phyloP scores from a whole-genome alignment of 2,329 filamentous ascomycete species.

The Talaromyces islandicus region DNA sequence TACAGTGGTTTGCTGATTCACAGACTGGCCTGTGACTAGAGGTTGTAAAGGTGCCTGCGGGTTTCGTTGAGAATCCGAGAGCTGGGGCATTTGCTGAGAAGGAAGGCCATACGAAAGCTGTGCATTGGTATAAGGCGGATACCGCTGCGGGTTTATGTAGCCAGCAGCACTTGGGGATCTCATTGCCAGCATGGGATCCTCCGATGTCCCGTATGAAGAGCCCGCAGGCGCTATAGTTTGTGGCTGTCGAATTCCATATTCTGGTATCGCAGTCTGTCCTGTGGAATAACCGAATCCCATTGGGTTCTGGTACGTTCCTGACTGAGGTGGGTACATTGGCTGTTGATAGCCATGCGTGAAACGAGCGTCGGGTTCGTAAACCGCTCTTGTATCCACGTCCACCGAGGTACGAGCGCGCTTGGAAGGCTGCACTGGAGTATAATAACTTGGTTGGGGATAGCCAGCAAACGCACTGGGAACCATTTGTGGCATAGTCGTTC shows the following conservation, averaged over 20 bases:
- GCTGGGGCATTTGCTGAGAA: slow-evolving; percentile 27
- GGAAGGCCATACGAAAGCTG: slow-evolving; percentile 32
- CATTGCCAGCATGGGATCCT: slow-evolving; percentile 16
- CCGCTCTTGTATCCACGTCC: slow-evolving; percentile 27
- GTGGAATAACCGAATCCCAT: slow-evolving; percentile 30
- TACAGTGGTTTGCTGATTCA: slow-evolving; percentile 35
- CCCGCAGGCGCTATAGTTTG: slow-evolving; percentile 11
- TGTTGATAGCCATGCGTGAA: slow-evolving; percentile 32
- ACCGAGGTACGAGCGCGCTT: slow-evolving; percentile 37
- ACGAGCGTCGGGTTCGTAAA: slow-evolving; percentile 32
- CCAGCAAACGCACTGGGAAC: slow-evolving; percentile 24
- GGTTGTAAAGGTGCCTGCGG: slow-evolving; percentile 33
- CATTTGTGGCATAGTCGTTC: slow-evolving; percentile 28
- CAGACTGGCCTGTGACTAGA: slow-evolving; percentile 21
- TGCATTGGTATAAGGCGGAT: slow-evolving; percentile 17
- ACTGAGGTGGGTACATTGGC: slow-evolving; percentile 12
- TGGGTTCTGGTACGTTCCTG: slow-evolving; percentile 25
- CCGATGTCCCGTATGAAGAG: slow-evolving; percentile 15
- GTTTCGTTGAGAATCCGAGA: slow-evolving; percentile 29
- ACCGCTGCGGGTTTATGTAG: slow-evolving; percentile 14
- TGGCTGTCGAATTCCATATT: slow-evolving; percentile 29
- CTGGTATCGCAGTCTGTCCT: slow-evolving; percentile 28
- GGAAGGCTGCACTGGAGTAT: slow-evolving; percentile 18
- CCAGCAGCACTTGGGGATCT: slow-evolving; percentile 13
- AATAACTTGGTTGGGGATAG: slow-evolving; percentile 30